Base-by-base conservation (phyloP, 495 filamentous ascomycete species). In the Clavariopsis aquatica region DNA sequence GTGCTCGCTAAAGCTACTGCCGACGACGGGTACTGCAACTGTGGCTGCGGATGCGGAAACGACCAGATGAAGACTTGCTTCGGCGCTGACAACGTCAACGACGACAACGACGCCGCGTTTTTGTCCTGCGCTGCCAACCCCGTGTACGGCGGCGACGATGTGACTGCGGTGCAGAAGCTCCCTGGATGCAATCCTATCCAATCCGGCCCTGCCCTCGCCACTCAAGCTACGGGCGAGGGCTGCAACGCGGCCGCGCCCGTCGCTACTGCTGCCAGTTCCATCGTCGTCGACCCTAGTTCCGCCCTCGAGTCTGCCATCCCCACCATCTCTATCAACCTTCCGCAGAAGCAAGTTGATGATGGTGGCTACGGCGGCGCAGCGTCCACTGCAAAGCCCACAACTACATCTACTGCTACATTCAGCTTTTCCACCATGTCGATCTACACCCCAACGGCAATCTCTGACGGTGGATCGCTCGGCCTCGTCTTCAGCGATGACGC, bases 181-280 rank as follows among this genome's bases (percentile, higher is more conserved):
- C 67, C 67, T 22, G 67, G 67, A 8, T 70, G 67, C 67, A 70
- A 70, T 27, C 67, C 67, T 15, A 38, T 70, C 46, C 67, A 70
- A 23, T 52, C 43, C 45, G 67, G 67, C 27, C 67, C 67, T 22
- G 67, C 57, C 0, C 31, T 22, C 10, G 67, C 67, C 15, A 70
- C 67, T 13, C 41, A 36, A 22, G 67, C 46, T 38, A 62, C 57
- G 41, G 66, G 66, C 22, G 56, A 53, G 15, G 62, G 61, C 17
- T 69, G 61, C 57, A 26, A 23, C 23, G 7, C 28, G 26, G 31
- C 51, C 36, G 46, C 9, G 1, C 15, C 52, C 31, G 43, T 17
- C 23, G 20, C 19, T n/a, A 23, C 9, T n/a, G 41, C 36, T 19
- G 45, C 45, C 24, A 41, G 29, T 20, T 59, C 62, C 26, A 17